Evolutionary conservation across 2,329 filamentous ascomycete species (phyloP).

Genomic region (Colletotrichum viniferum): DNA sequence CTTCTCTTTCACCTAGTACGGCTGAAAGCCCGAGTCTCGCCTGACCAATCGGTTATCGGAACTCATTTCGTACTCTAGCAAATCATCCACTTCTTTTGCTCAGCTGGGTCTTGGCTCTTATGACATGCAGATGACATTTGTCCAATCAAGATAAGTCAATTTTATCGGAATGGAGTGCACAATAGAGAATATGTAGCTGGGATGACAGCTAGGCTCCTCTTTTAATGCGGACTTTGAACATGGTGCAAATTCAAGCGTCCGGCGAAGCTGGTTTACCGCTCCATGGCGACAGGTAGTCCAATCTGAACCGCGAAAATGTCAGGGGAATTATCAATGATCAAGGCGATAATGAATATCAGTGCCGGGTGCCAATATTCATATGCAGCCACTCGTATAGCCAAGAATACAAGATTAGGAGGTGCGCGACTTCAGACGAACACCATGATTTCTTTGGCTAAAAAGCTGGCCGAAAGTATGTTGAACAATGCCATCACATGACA

Average conservation of each 20-base stretch:
- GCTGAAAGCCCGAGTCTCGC: neutral
- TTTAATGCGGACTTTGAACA: neutral
- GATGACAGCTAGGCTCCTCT: neutral
- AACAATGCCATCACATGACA: neutral
- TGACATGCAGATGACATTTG: neutral
- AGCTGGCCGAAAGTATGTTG: neutral
- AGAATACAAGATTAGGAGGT: neutral
- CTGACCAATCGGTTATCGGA: neutral
- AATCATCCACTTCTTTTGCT: neutral
- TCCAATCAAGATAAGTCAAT: neutral
- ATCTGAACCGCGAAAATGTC: neutral
- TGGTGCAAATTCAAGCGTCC: neutral
- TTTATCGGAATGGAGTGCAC: neutral
- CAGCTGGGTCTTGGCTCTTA: neutral
- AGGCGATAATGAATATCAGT: fast-evolving
- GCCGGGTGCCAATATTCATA: neutral
- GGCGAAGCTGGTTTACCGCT: neutral
- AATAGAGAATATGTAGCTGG: neutral
- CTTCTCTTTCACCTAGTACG: neutral
- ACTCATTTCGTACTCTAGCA: neutral
- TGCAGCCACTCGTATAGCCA: neutral
- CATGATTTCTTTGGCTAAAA: too few species aligned
- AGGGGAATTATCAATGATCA: neutral
- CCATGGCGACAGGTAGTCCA: too few species aligned
- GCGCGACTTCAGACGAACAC: neutral